A percentile compares a stretch with the other conserved stretches of the same genome.
These are phyloP conservation scores for Oxyria digyna DNA, from an alignment of 148 eudicot genomes.

Conservation along the genomic window DNA sequence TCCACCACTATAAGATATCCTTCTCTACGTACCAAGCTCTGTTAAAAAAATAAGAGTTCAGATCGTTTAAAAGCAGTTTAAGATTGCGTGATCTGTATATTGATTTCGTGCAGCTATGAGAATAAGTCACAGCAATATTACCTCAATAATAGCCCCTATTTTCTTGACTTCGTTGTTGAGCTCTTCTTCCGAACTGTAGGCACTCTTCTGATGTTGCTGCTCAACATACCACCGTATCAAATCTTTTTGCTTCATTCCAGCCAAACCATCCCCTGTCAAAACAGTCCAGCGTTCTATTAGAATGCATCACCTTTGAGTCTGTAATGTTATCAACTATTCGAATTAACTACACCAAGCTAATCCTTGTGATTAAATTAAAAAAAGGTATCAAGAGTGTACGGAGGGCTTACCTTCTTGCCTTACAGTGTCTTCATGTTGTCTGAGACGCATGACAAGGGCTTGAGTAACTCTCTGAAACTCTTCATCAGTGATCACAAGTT, in stretches of 20 bases:
- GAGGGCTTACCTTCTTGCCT: slow-evolving; percentile 44
- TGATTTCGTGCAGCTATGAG: neutral
- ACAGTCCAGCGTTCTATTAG: too few species aligned
- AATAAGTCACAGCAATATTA: slow-evolving; percentile 13
- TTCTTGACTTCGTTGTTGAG: slow-evolving; percentile 52
- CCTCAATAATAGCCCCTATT: slow-evolving; percentile 89
- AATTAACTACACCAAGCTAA: neutral
- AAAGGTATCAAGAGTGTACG: neutral
- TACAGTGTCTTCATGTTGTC: slow-evolving; percentile 74
- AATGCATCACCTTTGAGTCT: too few species aligned
- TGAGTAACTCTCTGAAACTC: slow-evolving; percentile 84
- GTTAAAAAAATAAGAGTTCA: slow-evolving; percentile 7
- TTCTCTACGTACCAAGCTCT: slow-evolving; percentile 81
- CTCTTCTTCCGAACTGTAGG: slow-evolving; percentile 57
- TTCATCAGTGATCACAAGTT: slow-evolving; percentile 75
- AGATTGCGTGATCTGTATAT: neutral
- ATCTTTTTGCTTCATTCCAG: slow-evolving; percentile 89
- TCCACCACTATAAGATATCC: slow-evolving; percentile 86
- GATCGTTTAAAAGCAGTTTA: neutral
- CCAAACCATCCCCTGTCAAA: slow-evolving; percentile 48
- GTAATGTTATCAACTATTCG: too few species aligned
- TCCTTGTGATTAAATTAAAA: neutral
- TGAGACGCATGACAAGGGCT: slow-evolving; percentile 77
- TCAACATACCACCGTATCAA: slow-evolving; percentile 73
- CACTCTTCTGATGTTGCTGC: slow-evolving; percentile 68